phyloP scores from a whole-genome alignment of 352 stramenopile species.

The Globisporangium recalcitrans region DNA sequence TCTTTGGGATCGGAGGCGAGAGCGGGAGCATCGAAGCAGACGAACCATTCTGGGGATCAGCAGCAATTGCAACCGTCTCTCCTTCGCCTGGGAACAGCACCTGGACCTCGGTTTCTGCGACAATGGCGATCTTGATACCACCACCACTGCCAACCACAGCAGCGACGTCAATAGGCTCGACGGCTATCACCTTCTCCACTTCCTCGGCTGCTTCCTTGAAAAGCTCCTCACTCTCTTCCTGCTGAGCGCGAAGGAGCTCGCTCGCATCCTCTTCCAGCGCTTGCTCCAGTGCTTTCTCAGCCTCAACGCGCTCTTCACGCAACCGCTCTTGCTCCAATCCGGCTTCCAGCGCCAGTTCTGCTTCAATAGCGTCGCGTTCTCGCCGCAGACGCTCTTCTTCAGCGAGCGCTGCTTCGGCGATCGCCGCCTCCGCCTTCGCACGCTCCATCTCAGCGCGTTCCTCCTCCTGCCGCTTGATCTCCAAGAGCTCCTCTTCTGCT shows the following conservation, averaged over 20 bases:
- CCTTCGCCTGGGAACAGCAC: slow-evolving; percentile 1
- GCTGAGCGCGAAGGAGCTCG: slow-evolving; percentile 1
- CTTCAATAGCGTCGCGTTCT: slow-evolving; percentile 1
- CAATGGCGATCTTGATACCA: slow-evolving; percentile 2
- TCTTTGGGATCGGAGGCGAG: not conserved
- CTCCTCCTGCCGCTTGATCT: slow-evolving; percentile 12
- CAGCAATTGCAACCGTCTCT: not conserved
- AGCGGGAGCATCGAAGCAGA: not conserved
- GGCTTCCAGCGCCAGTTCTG: slow-evolving; percentile 9
- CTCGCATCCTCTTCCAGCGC: slow-evolving; percentile 4
- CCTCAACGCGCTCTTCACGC: slow-evolving; percentile 9
- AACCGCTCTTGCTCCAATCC: not conserved
- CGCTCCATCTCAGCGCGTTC: not conserved
- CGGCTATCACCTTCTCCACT: not conserved
- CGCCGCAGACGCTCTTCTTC: slow-evolving; percentile 12
- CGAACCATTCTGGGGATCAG: not conserved
- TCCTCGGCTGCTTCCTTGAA: not conserved
- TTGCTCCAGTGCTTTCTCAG: not conserved
- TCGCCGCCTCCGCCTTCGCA: slow-evolving; percentile 5
- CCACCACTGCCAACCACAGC: not conserved
- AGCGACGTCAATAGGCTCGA: not conserved
- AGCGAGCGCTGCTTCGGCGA: slow-evolving; percentile 6
- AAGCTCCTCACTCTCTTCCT: not conserved
- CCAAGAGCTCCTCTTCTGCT: slow-evolving; percentile 25
- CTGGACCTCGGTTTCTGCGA: not conserved